These are phyloP conservation scores for Spizellomyces punctatus DNA, from an alignment of 192 early-diverging fungal genomes.

Conservation along the genomic window DNA sequence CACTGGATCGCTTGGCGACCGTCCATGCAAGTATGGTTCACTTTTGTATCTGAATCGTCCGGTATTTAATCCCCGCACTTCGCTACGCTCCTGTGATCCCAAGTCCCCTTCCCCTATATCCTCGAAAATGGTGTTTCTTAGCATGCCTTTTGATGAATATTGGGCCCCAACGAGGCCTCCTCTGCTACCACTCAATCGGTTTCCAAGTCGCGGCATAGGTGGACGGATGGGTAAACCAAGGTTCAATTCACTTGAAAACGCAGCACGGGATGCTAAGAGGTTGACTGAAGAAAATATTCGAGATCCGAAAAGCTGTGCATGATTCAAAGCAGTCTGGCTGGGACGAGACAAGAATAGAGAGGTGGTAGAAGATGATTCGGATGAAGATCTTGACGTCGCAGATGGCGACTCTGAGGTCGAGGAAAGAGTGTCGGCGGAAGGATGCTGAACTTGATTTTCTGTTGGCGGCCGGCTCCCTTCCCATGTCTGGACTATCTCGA, in stretches of 20 bases:
- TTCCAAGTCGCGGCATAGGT: too few species aligned
- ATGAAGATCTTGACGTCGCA: not conserved
- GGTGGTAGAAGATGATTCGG: not conserved
- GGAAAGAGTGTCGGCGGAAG: not conserved
- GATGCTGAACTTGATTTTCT: not conserved
- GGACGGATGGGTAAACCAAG: too few species aligned
- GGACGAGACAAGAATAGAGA: not conserved
- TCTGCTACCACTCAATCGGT: too few species aligned
- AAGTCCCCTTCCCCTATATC: not conserved
- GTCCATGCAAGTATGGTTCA: not conserved
- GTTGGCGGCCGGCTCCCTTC: not conserved
- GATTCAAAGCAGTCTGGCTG: not conserved
- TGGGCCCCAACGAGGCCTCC: too few species aligned
- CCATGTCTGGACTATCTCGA: not conserved
- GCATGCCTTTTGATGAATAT: too few species aligned
- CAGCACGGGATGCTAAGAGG: too few species aligned
- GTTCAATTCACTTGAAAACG: too few species aligned
- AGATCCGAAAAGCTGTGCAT: not conserved
- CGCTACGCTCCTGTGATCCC: not conserved
- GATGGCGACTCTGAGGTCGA: not conserved
- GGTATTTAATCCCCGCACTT: not conserved
- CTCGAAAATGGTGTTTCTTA: not conserved
- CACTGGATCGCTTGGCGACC: not conserved
- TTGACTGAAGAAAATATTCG: too few species aligned
- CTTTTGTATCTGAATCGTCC: not conserved